phyloP scores from a whole-genome alignment of 257 asterid species.

The Solanum peruvianum region DNA sequence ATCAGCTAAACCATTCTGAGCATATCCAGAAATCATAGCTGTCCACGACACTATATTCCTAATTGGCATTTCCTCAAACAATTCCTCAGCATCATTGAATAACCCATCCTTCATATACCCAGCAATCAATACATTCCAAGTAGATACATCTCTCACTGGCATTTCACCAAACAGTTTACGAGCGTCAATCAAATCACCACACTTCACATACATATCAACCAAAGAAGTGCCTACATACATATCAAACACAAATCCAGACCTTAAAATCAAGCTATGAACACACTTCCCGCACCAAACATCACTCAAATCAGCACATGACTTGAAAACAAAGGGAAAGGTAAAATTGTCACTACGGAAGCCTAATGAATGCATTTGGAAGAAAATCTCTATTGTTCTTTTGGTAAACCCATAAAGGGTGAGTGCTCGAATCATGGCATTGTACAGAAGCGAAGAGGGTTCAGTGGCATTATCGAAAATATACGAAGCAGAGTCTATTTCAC shows the following conservation, averaged over 20 bases:
- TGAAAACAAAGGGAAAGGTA: slow-evolving; percentile 76
- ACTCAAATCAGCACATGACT: slow-evolving; percentile 38
- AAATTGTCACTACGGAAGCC: slow-evolving; percentile 57
- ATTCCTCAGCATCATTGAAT: slow-evolving; percentile 28
- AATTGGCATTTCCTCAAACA: slow-evolving; percentile 43
- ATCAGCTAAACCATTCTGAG: slow-evolving; percentile 63
- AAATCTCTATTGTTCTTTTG: slow-evolving; percentile 15
- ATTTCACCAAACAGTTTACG: slow-evolving; percentile 59
- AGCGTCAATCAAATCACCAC: slow-evolving; percentile 33
- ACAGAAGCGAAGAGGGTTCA: slow-evolving; percentile 33
- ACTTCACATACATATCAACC: slow-evolving; percentile 70
- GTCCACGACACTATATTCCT: slow-evolving; percentile 79
- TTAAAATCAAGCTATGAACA: slow-evolving; percentile 43
- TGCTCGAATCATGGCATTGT: slow-evolving; percentile 74
- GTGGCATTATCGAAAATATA: slow-evolving; percentile 24
- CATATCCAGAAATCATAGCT: slow-evolving; percentile 74
- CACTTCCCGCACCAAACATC: slow-evolving; percentile 26
- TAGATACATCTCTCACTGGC: slow-evolving; percentile 48
- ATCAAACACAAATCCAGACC: slow-evolving; percentile 48
- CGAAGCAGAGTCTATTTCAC: slow-evolving; percentile 56
- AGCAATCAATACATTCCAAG: slow-evolving; percentile 66
- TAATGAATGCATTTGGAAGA: slow-evolving; percentile 26
- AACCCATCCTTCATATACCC: slow-evolving; percentile 71
- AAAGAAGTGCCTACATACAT: slow-evolving; percentile 55
- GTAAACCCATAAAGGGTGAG: slow-evolving; percentile 31